Base-by-base conservation (phyloP, 2,329 filamentous ascomycete genomes). In the Penicillium sp. region DNA sequence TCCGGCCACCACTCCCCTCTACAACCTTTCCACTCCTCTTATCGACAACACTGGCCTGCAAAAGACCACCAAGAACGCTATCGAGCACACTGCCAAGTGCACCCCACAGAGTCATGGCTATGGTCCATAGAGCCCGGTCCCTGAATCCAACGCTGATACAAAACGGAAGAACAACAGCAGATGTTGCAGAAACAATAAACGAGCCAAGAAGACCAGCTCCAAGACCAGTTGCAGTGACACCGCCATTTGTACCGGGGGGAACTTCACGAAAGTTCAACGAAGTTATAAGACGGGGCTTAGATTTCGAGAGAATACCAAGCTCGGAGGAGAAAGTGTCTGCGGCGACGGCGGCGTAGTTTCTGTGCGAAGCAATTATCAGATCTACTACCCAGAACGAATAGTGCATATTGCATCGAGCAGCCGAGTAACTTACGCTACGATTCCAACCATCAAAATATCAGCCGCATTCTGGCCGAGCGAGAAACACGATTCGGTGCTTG, bases 261-360 rank as follows among this genome's bases (percentile, higher is more conserved):
- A 97, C 94, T 60, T 84, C 82, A 55, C 89, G 86, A 66, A 94
- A 81, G 4, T 76, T 85, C 14, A 82, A 84, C 13, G 89, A 92
- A 4, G 91, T 97, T 69, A 99, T 93, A 35, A 99, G 83, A 34
- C 92, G 85, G 8, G 94, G 94, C 41, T 84, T 78, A 23, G 81
- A 81, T 55, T 81, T 84, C 7, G 92, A 88, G 11, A 99, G 80
- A 53, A 99, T 99, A 13, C 94, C 94, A 18, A 99, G 85, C 76
- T 99, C 94, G 10, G 91, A 96, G 53, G 89, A 92, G 71, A 97
- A 94, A 0, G 94, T 99, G 72, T 99, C 94, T 46, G 93, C 90
- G 18, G 91, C 86, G 9, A 96, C 91, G 45, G 90, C 90, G 26
- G 91, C 93, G 68, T 99, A 99, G 76, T 96, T 93, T 39, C 74